Evolutionary conservation across 208 protist species (phyloP).

Genomic region (Lotmaria passim): DNA sequence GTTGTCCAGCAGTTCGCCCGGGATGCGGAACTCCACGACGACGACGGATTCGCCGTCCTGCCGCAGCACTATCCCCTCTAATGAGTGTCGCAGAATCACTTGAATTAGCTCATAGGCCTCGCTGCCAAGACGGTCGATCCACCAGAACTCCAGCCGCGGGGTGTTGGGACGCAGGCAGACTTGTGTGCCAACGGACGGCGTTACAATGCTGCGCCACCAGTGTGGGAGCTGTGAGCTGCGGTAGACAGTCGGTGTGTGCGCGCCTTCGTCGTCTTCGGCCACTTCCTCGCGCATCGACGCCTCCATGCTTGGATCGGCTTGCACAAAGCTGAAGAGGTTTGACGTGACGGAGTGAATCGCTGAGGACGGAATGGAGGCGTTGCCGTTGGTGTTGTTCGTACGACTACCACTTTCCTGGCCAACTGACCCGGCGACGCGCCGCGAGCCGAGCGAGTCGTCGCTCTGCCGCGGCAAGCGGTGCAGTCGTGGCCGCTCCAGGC

Average conservation of each 20-base stretch:
- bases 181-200: slow-evolving; percentile 19
- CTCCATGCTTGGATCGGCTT: not conserved
- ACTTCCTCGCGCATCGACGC: slow-evolving; percentile 9
- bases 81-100: slow-evolving; percentile 22
- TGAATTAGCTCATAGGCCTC: slow-evolving; percentile 34
- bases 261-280: slow-evolving; percentile 25
- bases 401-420: not conserved
- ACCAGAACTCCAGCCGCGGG: slow-evolving; percentile 32
- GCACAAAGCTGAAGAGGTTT: slow-evolving; percentile 4
- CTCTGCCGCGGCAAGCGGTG: slow-evolving; percentile 8
- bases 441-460: slow-evolving; percentile 1
- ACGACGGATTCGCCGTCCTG: slow-evolving; percentile 24
- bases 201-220: slow-evolving; percentile 40
- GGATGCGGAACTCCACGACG: slow-evolving; percentile 32
- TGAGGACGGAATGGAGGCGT: slow-evolving; percentile 1
- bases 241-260: slow-evolving; percentile 33
- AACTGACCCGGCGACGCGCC: not conserved
- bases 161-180: slow-evolving; percentile 26
- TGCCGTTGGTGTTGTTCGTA: not conserved
- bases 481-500: slow-evolving; percentile 23
- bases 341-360: slow-evolving; percentile 6
- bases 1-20: slow-evolving; percentile 1
- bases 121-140: slow-evolving; percentile 40
- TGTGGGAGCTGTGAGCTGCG: slow-evolving; percentile 27
- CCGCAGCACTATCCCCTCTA: slow-evolving; percentile 29